Base-by-base conservation (phyloP, 306 rosid genomes). In the Coriaria nepalensis region DNA sequence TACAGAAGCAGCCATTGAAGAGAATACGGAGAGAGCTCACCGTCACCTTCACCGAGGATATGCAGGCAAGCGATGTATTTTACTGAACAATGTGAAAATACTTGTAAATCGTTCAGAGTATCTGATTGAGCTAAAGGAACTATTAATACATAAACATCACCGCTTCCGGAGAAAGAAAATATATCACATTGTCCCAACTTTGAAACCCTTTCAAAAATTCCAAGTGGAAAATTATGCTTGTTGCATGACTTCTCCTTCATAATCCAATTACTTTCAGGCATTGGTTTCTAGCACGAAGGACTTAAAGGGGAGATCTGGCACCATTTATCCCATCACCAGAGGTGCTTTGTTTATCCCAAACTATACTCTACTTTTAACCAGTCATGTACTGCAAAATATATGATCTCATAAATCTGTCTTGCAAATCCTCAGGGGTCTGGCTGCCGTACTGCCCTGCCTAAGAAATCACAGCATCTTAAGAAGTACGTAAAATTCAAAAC, bases 1-100 rank as follows among this genome's bases (percentile, higher is more conserved):
- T 69, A 56, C 85, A 53, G 73, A 86, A 69, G 79, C 73, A 43
- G 67, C 86, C n/a, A 55, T 29, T 69, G 10, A 69, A 68, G 66
- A 80, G 57, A 64, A 63, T 74, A 35, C 78, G 67, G 60, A 74
- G 50, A 52, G 75, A 85, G 52, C 47, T 82, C 47, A 54, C 54
- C 36, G 62, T 63, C 50, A 68, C 64, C 20, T 63, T 80, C 68
- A 54, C 45, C 56, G 74, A 74, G 65, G 94, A 92, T 73, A 72
- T 82, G 72, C 75, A 82, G 81, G 98, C 66, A 66, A 53, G 73
- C 61, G 45, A 42, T 33, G 53, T 60, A 35, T 43, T 44, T 35
- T 47, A 60, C 34, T 36, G 49, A 48, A 55, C 35, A 65, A 35
- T 43, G 37, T 63, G 39, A 57, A 13, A 67, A 52, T 37, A 49